Evolutionary conservation across 139 green algal genomes (phyloP).

Genomic region (Coccomyxa sp.): DNA sequence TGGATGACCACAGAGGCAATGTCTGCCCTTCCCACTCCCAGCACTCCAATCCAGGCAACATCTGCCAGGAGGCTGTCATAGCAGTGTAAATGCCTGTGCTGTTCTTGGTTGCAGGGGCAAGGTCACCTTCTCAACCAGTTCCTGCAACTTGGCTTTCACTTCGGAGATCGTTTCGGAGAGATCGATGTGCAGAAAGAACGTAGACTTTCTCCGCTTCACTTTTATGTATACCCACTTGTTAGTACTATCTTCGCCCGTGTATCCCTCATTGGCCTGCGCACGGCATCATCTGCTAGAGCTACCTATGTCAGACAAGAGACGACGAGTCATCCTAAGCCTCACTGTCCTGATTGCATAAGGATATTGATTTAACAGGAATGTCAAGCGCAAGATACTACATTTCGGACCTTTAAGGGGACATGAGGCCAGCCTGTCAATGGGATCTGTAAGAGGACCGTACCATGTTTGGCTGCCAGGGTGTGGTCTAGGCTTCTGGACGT

Average conservation of each 20-base stretch:
- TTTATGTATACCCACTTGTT: conserved; percentile 27
- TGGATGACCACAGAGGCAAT: conserved; percentile 18
- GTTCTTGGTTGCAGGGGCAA: not conserved
- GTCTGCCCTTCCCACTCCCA: not conserved
- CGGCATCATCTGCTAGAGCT: too few species aligned
- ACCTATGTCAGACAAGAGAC: too few species aligned
- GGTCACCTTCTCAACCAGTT: conserved; percentile 65
- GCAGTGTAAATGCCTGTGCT: conserved; percentile 2
- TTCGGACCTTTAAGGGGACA: too few species aligned
- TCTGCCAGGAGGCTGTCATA: not conserved
- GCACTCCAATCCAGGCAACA: not conserved
- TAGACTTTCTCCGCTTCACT: conserved; percentile 59
- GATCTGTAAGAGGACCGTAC: too few species aligned
- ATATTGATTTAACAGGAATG: too few species aligned
- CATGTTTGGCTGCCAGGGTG: too few species aligned
- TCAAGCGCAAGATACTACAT: too few species aligned
- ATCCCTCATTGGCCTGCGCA: too few species aligned
- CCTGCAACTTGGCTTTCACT: conserved; percentile 83
- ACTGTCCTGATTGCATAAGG: too few species aligned
- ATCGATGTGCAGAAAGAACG: conserved; percentile 83
- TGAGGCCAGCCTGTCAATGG: too few species aligned
- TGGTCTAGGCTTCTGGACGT: too few species aligned
- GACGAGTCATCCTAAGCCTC: too few species aligned
- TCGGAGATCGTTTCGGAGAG: conserved; percentile 78
- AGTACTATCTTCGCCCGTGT: not conserved